Evolutionary conservation across 2,329 filamentous ascomycete genomes (phyloP), one percentile per base, ranked within the genome.

Genomic region (Trichoderma simmonsii): DNA sequence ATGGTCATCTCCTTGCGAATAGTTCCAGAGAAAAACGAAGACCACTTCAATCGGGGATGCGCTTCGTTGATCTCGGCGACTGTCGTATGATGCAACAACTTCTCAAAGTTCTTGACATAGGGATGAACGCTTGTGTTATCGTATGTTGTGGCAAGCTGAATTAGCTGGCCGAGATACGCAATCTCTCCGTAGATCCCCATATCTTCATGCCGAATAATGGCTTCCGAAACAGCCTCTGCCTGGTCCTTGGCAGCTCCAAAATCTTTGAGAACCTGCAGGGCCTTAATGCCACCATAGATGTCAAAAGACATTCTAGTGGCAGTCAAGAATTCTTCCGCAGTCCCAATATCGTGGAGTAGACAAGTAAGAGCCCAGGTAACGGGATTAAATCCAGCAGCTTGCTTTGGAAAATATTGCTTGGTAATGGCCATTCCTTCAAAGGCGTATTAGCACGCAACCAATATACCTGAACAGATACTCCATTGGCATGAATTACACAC

Each of bases 1-100:
- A 88, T 72, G 0, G 75, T 75, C 72, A 86, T 87, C 82, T 94
- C 91, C 77, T 87, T 83, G 7, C 84, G 79, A 64, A 94, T 54
- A 3, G n/a, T 24, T 0, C 11, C 21, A 14, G 48, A 54, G 21
- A 54, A 54, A 54, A 54, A 24, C 21, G n/a, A 1, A 21, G n/a
- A 24, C 48, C 48, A 54, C 48, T 24, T 54, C n/a, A 54, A 12
- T 7, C 48, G 21, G n/a, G 48, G 48, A 2, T 54, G 48, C 0
- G 48, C 11, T 6, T 24, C 48, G 11, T 54, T 54, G 48, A 54
- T 24, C 11, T 54, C 11, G 1, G 48, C 48, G 48, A 24, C 21
- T 14, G 48, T 54, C 11, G 21, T 54, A 24, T 24, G 48, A 54
- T 54, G 48, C 21, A 54, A 54, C 9, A 54, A 24, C 48, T 54